Percentiles rank a stretch among this genome's conserved stretches.
These are phyloP conservation scores for Rhodotorula taiwanensis DNA, from an alignment of 768 basidiomycete species.

Conservation along the genomic window DNA sequence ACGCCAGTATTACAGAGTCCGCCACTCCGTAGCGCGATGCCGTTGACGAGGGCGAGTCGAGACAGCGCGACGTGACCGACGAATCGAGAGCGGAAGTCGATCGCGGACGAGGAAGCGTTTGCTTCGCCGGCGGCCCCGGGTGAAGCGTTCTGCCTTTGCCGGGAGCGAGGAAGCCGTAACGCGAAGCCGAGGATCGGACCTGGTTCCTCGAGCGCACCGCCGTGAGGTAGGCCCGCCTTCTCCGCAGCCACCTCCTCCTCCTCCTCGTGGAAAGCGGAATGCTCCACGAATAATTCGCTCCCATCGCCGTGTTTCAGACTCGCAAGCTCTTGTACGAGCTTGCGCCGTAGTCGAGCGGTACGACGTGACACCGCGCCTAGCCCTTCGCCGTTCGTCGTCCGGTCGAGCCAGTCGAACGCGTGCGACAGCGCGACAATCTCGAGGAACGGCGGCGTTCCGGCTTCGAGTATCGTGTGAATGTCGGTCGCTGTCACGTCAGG, in stretches of 20 bases:
- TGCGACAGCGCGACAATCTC: slow-evolving; percentile 35
- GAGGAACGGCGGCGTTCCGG: slow-evolving; percentile 39
- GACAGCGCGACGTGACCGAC: slow-evolving; percentile 37
- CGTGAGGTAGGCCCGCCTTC: neutral
- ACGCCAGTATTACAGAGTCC: slow-evolving; percentile 40
- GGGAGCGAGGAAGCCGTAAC: neutral
- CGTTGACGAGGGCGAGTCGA: slow-evolving; percentile 34
- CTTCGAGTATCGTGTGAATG: slow-evolving; percentile 22
- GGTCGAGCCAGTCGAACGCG: slow-evolving; percentile 20
- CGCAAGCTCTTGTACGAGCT: neutral
- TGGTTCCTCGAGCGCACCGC: neutral
- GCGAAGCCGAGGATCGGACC: slow-evolving; percentile 39
- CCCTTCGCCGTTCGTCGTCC: neutral
- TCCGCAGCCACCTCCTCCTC: too few species aligned
- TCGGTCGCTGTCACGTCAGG: slow-evolving; percentile 3
- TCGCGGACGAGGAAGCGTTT: neutral
- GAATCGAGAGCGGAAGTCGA: slow-evolving; percentile 9
- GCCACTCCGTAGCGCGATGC: slow-evolving; percentile 37
- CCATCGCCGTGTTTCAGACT: slow-evolving; percentile 13
- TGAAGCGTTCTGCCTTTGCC: too few species aligned
- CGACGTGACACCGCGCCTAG: slow-evolving; percentile 8
- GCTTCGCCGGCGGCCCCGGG: neutral
- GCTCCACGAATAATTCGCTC: slow-evolving; percentile 6
- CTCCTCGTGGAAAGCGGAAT: slow-evolving; percentile 1
- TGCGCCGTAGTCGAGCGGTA: neutral